Conservation (phyloP, 805 yeast species). For the Scheffersomyces stipitis region DNA sequence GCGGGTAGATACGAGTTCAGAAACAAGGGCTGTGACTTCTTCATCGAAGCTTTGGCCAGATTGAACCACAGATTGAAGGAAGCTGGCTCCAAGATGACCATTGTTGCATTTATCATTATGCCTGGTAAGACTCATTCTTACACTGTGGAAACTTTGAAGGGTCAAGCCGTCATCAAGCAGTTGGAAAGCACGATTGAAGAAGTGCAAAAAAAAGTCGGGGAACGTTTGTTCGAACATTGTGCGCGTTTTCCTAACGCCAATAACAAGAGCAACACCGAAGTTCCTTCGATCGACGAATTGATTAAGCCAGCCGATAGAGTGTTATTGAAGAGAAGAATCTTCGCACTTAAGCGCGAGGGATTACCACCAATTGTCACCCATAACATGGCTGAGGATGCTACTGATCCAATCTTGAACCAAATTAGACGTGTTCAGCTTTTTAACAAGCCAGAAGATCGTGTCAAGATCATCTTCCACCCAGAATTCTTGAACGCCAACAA, state of each 20-base stretch:
- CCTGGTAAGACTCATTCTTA: constrained; percentile 94
- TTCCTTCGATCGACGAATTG: constrained; percentile 79
- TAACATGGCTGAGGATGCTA: constrained; percentile 90
- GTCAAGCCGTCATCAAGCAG: constrained; percentile 94
- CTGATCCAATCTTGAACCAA: constrained; percentile 88
- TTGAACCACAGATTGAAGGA: constrained; percentile 84
- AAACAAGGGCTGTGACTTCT: constrained; percentile 95
- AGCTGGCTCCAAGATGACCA: constrained; percentile 81
- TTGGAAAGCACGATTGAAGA: constrained; percentile 86
- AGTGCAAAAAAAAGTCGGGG: constrained; percentile 83
- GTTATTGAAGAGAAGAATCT: constrained; percentile 84
- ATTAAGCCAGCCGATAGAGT: constrained; percentile 87
- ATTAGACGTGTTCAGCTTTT: constrained; percentile 89
- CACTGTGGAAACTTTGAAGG: constrained; percentile 92
- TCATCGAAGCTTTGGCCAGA: constrained; percentile 88
- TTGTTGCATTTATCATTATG: constrained; percentile 97
- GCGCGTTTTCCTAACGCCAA: constrained; percentile 56
- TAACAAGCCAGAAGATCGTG: constrained; percentile 86
- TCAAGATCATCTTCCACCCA: constrained; percentile 95
- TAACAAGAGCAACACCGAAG: constrained; percentile 45
- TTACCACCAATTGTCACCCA: constrained; percentile 96
- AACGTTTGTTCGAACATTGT: constrained; percentile 86
- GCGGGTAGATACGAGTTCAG: constrained; percentile 97
- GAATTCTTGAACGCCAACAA: constrained; percentile 93
- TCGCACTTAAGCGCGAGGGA: constrained; percentile 85